Percentiles rank a stretch among this genome's conserved stretches.
These are phyloP conservation scores for Beauveria medogensis DNA, from an alignment of 2,329 filamentous ascomycete species.

Conservation along the genomic window DNA sequence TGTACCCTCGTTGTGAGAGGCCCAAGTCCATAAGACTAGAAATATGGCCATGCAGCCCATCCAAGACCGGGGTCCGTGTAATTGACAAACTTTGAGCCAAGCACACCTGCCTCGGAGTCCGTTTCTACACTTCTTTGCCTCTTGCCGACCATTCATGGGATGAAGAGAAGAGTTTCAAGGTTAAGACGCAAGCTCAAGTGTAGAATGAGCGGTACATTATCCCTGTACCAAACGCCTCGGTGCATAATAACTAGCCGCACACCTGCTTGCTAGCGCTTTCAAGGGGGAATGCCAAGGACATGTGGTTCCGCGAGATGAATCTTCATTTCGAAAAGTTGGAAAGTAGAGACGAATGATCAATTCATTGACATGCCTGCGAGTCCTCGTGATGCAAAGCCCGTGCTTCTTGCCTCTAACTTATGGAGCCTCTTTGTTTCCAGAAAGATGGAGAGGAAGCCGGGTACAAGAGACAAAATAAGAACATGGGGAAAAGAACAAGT, in stretches of 20 bases:
- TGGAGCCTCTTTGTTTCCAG: neutral
- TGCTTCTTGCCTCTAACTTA: neutral
- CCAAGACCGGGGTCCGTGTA: too few species aligned
- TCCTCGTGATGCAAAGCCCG: conserved; percentile 1
- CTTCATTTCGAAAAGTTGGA: neutral
- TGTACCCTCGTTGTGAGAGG: too few species aligned
- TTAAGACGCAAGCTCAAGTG: too few species aligned
- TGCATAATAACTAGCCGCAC: neutral
- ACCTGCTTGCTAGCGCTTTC: neutral
- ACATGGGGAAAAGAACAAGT: neutral
- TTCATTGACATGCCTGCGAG: neutral
- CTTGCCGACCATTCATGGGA: too few species aligned
- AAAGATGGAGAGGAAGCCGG: neutral
- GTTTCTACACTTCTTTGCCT: too few species aligned
- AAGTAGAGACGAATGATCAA: neutral
- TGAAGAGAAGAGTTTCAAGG: neutral
- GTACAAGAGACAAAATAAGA: neutral
- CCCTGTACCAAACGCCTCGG: neutral
- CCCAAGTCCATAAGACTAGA: too few species aligned
- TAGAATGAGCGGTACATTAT: too few species aligned
- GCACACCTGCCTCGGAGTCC: too few species aligned
- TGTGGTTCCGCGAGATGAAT: neutral
- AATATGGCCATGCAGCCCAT: too few species aligned
- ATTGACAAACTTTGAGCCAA: too few species aligned
- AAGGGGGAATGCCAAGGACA: neutral